phyloP scores from a whole-genome alignment of 495 filamentous ascomycete genomes.

The Corynascus novoguineensis region DNA sequence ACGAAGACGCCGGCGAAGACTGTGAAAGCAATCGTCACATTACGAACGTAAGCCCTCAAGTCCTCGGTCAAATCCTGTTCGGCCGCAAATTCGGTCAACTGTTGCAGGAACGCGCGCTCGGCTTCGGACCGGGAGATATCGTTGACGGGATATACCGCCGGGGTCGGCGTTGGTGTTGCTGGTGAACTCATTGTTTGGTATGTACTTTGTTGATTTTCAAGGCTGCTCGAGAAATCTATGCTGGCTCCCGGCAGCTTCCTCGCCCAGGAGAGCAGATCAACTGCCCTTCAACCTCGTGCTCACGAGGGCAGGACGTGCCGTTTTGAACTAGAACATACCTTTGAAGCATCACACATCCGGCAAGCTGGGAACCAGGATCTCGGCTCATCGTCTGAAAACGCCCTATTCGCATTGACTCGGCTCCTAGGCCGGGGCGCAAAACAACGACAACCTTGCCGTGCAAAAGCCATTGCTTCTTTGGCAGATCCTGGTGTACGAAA shows the following conservation, averaged over 20 bases:
- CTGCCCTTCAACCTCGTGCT: not conserved
- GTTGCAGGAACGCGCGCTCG: not conserved
- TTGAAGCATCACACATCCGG: not conserved
- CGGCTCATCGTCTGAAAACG: not conserved
- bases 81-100: constrained; percentile 1
- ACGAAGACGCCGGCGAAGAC: constrained; percentile 10
- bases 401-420: not conserved
- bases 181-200: not conserved
- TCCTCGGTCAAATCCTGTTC: constrained; percentile 4
- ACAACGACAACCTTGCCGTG: too few relatives aligned
- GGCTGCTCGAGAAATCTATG: not conserved
- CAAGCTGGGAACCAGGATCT: not conserved
- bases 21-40: constrained; percentile 3
- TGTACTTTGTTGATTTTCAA: too few relatives aligned
- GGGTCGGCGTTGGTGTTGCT: not conserved
- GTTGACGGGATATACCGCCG: constrained; percentile 8
- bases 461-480: not conserved
- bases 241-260: too few relatives aligned
- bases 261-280: too few relatives aligned
- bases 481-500: not conserved
- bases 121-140: not conserved
- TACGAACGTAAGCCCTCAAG: not conserved
- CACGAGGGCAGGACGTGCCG: not conserved
- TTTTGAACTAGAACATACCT: not conserved
- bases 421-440: not conserved